Conservation (phyloP, 192 early-diverging fungal species). For the Blastocladiella britannica region DNA sequence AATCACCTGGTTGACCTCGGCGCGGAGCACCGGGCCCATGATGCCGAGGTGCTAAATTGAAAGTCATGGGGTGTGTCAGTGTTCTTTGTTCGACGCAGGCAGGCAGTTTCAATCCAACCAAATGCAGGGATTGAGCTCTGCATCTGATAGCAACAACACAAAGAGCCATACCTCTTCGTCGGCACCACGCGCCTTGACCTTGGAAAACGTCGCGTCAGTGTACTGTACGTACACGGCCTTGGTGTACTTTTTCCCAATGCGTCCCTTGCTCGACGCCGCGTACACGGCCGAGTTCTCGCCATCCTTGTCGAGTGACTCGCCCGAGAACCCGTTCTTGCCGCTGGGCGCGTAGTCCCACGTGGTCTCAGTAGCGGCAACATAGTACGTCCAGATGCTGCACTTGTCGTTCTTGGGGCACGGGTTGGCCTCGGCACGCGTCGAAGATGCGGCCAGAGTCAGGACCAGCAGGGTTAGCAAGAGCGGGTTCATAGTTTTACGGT, state of each 20-base stretch:
- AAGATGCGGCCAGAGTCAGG: too few relatives aligned
- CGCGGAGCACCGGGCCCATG: constrained; percentile 17
- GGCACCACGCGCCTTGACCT: constrained; percentile 9
- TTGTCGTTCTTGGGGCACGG: constrained; percentile 4
- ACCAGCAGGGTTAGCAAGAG: too few relatives aligned
- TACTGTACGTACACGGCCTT: constrained; percentile 18
- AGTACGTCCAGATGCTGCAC: constrained; percentile 13
- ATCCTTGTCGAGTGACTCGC: constrained; percentile 8
- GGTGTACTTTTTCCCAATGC: constrained; percentile 14
- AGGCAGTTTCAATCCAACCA: too few relatives aligned
- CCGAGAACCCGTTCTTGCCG: constrained; percentile 13
- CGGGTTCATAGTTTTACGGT: too few relatives aligned
- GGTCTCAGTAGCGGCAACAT: constrained; percentile 18
- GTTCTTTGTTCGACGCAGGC: too few relatives aligned
- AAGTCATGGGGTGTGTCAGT: too few relatives aligned
- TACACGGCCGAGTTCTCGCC: constrained; percentile 7
- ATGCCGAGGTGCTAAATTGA: too few relatives aligned
- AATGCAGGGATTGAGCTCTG: too few relatives aligned
- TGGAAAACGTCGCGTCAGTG: constrained; percentile 10
- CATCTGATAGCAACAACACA: too few relatives aligned
- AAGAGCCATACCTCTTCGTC: too few relatives aligned
- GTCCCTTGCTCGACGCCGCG: constrained; percentile 7
- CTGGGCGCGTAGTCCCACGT: constrained; percentile 21
- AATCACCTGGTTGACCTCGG: constrained; percentile 14
- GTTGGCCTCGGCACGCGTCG: too few relatives aligned